Evolutionary conservation across 306 rosid species (phyloP).

Genomic region (Castanea mollissima): DNA sequence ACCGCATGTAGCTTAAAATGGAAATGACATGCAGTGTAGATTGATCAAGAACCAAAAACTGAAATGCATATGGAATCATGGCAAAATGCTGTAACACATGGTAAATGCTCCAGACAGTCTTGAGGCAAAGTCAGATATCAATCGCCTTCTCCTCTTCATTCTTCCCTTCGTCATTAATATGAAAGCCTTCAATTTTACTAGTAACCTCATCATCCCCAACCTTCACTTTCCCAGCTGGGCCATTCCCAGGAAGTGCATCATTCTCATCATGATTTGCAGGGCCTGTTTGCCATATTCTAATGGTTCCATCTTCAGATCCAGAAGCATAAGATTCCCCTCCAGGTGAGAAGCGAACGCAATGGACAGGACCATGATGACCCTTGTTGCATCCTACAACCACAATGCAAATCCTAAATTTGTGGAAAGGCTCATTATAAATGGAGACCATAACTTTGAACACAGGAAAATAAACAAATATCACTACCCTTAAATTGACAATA

Average conservation of each 20-base stretch:
- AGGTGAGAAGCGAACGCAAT: conserved; percentile 93
- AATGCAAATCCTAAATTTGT: background rate
- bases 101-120: no score
- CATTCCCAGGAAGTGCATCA: conserved; percentile 50
- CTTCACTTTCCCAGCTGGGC: conserved; percentile 56
- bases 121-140: conserved; percentile 39
- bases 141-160: conserved; percentile 61
- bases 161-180: conserved; percentile 57
- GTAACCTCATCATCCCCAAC: conserved; percentile 65
- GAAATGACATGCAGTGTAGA: no score
- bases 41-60: no score
- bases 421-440: no score
- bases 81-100: no score
- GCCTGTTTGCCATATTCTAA: conserved; percentile 97
- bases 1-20: no score
- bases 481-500: no score
- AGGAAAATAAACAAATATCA: no score
- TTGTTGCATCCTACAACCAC: conserved; percentile 85
- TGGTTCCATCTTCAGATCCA: conserved; percentile 98
- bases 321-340: conserved; percentile 99
- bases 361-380: conserved; percentile 99
- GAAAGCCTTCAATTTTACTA: conserved; percentile 76
- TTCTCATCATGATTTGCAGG: conserved; percentile 60
- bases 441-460: no score
- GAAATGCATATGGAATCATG: no score